Base-by-base conservation (phyloP, 306 rosid genomes). In the Vigna reflexopilosa region DNA sequence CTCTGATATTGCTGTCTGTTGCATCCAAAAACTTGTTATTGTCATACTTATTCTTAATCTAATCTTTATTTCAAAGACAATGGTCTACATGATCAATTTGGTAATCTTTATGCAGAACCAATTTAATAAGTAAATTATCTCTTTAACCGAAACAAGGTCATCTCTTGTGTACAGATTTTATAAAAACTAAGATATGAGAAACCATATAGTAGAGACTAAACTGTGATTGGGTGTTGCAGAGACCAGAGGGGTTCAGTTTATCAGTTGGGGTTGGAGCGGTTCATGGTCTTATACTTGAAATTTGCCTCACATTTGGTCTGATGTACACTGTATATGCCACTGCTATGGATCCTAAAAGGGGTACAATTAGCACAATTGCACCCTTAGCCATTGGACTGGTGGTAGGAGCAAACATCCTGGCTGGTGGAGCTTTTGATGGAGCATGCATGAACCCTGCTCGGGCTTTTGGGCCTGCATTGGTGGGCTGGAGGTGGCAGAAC, bases 371-470 rank as follows among this genome's bases (percentile, higher is more conserved):
- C 7, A 76, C 85, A 0, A 75, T 93, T 7, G 97, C 93, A 0
- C 98, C 99, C 6, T 77, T 95, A 38, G 90, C 97, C 9, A 90
- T 95, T 45, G 98, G 81, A 34, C 82, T 92, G 16, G 54, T 95
- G 0, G 91, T 91, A 11, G 96, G 99, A 42, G 99, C 97, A 0
- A 89, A 95, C 74, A 83, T 89, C 55, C 87, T 95, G 13, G 97
- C 83, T 4, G 98, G 98, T 7, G 97, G 93, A 82, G 70, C 95
- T 0, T 79, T 79, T 79, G 83, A 95, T 32, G 98, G 98, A 44
- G 98, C 91, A 8, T 90, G 88, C 81, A 92, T 92, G 98, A 95
- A 92, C 84, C 98, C 98, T 0, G 98, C 98, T 11, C 69, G 91
- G 62, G 98, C 97, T 13, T 95, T 95, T 54, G 98, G 98, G 70